Conservation (phyloP, 345 rosid species). For the Trapa incisa region DNA sequence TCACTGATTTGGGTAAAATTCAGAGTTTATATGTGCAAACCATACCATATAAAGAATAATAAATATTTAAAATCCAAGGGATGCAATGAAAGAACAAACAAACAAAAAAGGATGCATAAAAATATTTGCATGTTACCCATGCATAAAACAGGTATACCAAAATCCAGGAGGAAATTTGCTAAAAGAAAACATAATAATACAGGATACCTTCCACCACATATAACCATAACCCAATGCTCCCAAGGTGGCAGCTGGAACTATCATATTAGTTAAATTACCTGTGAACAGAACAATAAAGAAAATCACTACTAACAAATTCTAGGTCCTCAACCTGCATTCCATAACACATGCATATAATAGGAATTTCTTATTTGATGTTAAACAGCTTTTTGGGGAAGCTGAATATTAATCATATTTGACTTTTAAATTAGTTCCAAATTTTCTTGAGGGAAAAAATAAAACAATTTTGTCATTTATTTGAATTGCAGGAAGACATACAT, state of each 20-base stretch:
- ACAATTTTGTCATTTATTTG: too few relatives aligned
- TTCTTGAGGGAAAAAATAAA: background rate
- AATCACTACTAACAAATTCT: background rate
- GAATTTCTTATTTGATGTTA: too few relatives aligned
- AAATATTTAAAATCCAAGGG: background rate
- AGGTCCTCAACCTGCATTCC: too few relatives aligned
- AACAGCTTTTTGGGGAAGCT: too few relatives aligned
- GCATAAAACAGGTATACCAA: background rate
- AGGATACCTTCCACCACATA: slow-evolving; percentile 94
- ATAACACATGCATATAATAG: too few relatives aligned
- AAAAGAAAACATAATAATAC: background rate
- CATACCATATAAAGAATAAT: background rate
- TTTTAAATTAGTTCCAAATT: background rate
- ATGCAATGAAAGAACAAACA: background rate
- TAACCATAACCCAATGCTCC: slow-evolving; percentile 95
- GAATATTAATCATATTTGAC: background rate
- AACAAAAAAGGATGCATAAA: background rate
- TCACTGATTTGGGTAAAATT: background rate
- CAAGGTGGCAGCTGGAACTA: slow-evolving; percentile 66
- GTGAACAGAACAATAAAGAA: slow-evolving; percentile 3
- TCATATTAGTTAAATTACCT: slow-evolving; percentile 46
- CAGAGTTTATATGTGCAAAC: background rate
- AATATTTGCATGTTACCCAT: background rate
- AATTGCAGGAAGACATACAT: slow-evolving; percentile 6
- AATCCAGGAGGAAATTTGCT: background rate